Evolutionary conservation across 2,329 filamentous ascomycete genomes (phyloP).

Genomic region (Chrysoporthe deuterocubensis): DNA sequence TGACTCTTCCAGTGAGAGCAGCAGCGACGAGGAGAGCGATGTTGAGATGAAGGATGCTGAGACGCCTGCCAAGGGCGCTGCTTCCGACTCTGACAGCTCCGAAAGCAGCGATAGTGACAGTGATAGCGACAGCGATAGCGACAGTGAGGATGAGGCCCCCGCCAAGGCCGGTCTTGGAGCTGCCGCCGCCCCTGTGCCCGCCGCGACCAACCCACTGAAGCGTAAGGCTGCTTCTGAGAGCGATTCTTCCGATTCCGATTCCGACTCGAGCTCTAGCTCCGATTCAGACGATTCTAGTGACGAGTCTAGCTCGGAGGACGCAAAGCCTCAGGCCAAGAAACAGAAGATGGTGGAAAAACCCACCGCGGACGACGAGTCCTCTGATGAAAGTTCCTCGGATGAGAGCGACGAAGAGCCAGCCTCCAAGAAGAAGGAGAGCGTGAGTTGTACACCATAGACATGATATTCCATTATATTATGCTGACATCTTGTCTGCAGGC

Average conservation of each 20-base stretch:
- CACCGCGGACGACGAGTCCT: slow-evolving; percentile 34
- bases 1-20: slow-evolving; percentile 32
- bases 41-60: slow-evolving; percentile 52
- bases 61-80: slow-evolving; percentile 34
- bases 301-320: slow-evolving; percentile 49
- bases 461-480: not conserved
- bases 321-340: slow-evolving; percentile 58
- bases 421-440: slow-evolving; percentile 20
- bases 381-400: slow-evolving; percentile 35
- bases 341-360: slow-evolving; percentile 46
- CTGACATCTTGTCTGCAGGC: not conserved
- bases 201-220: slow-evolving; percentile 51
- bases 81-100: slow-evolving; percentile 38
- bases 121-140: slow-evolving; percentile 35
- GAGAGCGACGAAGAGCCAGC: slow-evolving; percentile 6
- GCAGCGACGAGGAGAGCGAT: slow-evolving; percentile 40
- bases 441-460: not conserved
- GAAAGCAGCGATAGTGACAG: slow-evolving; percentile 38
- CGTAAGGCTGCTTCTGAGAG: slow-evolving; percentile 53
- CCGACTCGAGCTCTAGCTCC: slow-evolving; percentile 36
- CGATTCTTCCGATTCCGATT: slow-evolving; percentile 43
- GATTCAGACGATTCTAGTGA: slow-evolving; percentile 38
- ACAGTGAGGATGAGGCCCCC: slow-evolving; percentile 32
- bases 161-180: slow-evolving; percentile 32
- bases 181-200: slow-evolving; percentile 35